A percentile compares a stretch with the other conserved stretches of the same genome.
These are phyloP conservation scores for Aspergillus ostianus DNA, from an alignment of 495 filamentous ascomycete genomes.

Conservation along the genomic window DNA sequence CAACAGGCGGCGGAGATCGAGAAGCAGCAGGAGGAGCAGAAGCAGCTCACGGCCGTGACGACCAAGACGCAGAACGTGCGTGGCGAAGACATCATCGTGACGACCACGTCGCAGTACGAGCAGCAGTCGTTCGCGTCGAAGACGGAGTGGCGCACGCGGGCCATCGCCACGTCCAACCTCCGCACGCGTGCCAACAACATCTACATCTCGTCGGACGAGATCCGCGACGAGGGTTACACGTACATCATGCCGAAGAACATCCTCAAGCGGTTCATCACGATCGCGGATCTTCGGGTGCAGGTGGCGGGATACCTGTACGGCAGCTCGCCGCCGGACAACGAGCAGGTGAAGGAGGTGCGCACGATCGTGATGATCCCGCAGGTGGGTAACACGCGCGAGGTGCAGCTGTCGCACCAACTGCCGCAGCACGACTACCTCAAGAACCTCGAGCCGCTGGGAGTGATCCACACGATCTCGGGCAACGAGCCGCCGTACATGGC, in stretches of 20 bases:
- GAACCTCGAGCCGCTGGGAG: conserved; percentile 83
- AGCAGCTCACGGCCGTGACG: conserved; percentile 94
- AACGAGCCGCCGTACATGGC: conserved; percentile 97
- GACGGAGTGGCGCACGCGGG: conserved; percentile 97
- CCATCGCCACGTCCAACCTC: conserved; percentile 94
- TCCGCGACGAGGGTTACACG: conserved; percentile 78
- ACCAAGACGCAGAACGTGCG: conserved; percentile 98
- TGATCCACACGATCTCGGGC: conserved; percentile 93
- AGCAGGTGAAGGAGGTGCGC: conserved; percentile 93
- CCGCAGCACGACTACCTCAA: conserved; percentile 92
- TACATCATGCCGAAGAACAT: conserved; percentile 99
- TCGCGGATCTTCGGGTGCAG: conserved; percentile 94
- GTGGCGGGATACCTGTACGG: conserved; percentile 96
- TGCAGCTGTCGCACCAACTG: conserved; percentile 86
- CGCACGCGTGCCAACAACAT: conserved; percentile 96
- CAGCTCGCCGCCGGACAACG: conserved; percentile 86
- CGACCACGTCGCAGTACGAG: conserved; percentile 94
- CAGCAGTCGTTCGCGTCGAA: conserved; percentile 97
- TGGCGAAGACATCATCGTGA: conserved; percentile 97
- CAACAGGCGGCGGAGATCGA: conserved; percentile 99
- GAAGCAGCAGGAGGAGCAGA: conserved; percentile 96
- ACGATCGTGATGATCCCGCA: conserved; percentile 98
- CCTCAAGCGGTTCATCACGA: conserved; percentile 96
- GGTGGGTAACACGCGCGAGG: conserved; percentile 88
- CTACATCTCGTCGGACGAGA: conserved; percentile 93